phyloP scores from a whole-genome alignment of 2,329 filamentous ascomycete species.

The Arthroderma sp. region DNA sequence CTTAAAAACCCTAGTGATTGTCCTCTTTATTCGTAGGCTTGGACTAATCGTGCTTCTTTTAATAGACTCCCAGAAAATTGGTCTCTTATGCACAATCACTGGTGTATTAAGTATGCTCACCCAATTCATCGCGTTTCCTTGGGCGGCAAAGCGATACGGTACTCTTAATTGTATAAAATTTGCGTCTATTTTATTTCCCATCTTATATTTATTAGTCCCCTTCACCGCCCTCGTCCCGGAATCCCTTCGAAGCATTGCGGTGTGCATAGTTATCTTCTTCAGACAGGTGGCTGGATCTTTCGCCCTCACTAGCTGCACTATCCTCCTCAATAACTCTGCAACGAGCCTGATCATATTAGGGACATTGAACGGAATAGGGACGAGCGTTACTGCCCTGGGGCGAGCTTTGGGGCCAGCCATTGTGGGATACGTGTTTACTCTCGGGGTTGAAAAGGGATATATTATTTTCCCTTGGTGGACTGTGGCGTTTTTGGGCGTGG shows the following conservation, averaged over 20 bases:
- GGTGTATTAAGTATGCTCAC: too few species aligned
- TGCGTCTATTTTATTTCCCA: conserved; percentile 57
- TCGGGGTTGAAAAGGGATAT: conserved; percentile 61
- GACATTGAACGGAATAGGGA: conserved; percentile 81
- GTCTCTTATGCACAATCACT: too few species aligned
- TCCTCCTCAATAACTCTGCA: conserved; percentile 79
- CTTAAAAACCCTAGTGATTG: too few species aligned
- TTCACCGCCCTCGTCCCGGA: conserved; percentile 55
- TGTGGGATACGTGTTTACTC: conserved; percentile 58
- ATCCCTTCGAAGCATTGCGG: conserved; percentile 40
- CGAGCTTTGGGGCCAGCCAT: conserved; percentile 64
- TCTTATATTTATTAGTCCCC: conserved; percentile 66
- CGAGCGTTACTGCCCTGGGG: conserved; percentile 66
- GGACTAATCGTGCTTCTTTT: too few species aligned
- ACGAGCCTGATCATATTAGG: conserved; percentile 61
- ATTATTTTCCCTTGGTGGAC: conserved; percentile 71
- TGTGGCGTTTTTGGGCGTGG: conserved; percentile 46
- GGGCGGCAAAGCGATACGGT: too few species aligned
- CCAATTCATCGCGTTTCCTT: too few species aligned
- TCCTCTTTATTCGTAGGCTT: too few species aligned
- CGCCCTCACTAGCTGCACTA: conserved; percentile 77
- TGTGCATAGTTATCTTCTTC: conserved; percentile 55
- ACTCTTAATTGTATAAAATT: conserved; percentile 58
- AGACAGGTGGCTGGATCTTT: conserved; percentile 69
- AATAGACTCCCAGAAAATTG: too few species aligned